phyloP scores from a whole-genome alignment of 2,329 filamentous ascomycete genomes.

The Dissoconium aciculare region DNA sequence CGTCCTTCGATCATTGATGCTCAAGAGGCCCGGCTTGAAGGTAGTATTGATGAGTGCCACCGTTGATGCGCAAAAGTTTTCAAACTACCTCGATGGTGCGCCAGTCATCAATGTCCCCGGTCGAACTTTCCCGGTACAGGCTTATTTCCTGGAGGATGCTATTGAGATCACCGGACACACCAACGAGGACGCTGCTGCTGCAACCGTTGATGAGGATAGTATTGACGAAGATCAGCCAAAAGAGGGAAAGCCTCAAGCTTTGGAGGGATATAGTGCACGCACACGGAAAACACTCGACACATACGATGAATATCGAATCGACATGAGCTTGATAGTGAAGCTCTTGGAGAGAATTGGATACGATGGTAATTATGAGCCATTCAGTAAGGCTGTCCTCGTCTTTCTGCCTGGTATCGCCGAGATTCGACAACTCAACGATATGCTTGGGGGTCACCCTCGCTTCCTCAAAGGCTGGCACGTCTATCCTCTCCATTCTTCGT shows the following conservation, averaged over 20 bases:
- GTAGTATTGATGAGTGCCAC: slow-evolving; percentile 96
- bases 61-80: slow-evolving; percentile 83
- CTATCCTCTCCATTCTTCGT: slow-evolving; percentile 82
- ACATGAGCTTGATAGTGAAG: slow-evolving; percentile 71
- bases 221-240: slow-evolving; percentile 28
- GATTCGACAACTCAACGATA: slow-evolving; percentile 53
- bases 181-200: slow-evolving; percentile 43
- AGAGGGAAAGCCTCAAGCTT: slow-evolving; percentile 43
- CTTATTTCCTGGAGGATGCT: slow-evolving; percentile 81
- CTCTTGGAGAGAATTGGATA: slow-evolving; percentile 63
- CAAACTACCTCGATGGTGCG: slow-evolving; percentile 69
- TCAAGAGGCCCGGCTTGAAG: slow-evolving; percentile 66
- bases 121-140: slow-evolving; percentile 80
- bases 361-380: slow-evolving; percentile 49
- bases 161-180: slow-evolving; percentile 72
- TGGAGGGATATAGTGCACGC: slow-evolving; percentile 58
- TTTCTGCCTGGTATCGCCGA: slow-evolving; percentile 92
- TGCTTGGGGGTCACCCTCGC: slow-evolving; percentile 59
- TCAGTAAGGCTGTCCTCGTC: slow-evolving; percentile 82
- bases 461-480: slow-evolving; percentile 71
- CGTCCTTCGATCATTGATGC: slow-evolving; percentile 69
- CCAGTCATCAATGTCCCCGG: slow-evolving; percentile 84
- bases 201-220: slow-evolving; percentile 30
- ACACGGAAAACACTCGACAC: slow-evolving; percentile 61
- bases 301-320: slow-evolving; percentile 82